Base-by-base conservation (phyloP, 345 rosid genomes). In the Reutealis trisperma region DNA sequence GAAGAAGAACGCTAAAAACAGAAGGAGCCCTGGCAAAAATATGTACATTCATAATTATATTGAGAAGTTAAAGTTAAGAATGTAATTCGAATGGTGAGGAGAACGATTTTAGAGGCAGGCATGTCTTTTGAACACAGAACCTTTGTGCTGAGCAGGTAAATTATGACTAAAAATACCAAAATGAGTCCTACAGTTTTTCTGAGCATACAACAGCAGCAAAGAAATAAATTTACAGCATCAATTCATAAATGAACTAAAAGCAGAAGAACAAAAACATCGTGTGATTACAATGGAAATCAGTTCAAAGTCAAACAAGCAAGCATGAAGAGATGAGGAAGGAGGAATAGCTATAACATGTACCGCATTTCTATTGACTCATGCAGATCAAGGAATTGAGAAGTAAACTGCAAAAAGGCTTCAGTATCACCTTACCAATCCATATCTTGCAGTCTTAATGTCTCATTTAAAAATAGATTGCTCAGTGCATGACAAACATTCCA, bases 401-500 rank as follows among this genome's bases (percentile, higher is more conserved):
- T 30, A 75, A 54, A 72, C 2, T 34, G 75, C n/a, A 14, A 42
- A 42, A 57, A 27, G 37, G 25, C 44, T 34, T 64, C 47, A 47
- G 65, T 64, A 73, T 73, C 27, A 32, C 30, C 88, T 76, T 90
- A 95, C 99, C 98, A 93, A 71, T 92, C 96, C 93, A 85, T 88
- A 72, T 95, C 90, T 79, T 86, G 93, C 78, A 92, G 88, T 74
- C 83, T 84, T 76, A 93, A 72, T 49, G 99, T 87, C 84, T 90
- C 90, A 51, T 92, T 95, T 70, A 90, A 83, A 82, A 93, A 93
- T 72, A 95, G 88, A 71, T 90, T 90, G 88, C 98, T 92, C 81
- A 93, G 81, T 24, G 98, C 97, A 69, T 93, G 92, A 80, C 99
- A 93, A 69, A 90, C 98, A 87, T 95, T 95, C 99, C 99, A 95